phyloP scores from a whole-genome alignment of 495 filamentous ascomycete genomes.

The Jackrogersella multiformis region DNA sequence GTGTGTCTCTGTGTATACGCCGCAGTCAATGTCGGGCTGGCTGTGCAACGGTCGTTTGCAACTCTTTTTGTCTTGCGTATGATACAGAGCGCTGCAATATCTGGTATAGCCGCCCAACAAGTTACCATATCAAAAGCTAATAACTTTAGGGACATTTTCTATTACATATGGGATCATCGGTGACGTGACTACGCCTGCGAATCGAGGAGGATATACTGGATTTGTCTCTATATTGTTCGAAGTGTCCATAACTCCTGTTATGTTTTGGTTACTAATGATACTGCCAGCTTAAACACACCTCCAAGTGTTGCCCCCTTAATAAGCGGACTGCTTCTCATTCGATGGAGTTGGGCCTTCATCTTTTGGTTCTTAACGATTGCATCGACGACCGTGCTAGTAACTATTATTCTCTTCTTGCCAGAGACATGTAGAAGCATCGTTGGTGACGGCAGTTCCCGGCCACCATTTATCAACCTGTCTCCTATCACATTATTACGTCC shows the following conservation, averaged over 20 bases:
- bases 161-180: conserved; percentile 3
- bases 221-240: conserved; percentile 6
- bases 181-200: neutral
- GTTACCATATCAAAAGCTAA: neutral
- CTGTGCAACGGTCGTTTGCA: neutral
- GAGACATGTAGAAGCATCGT: conserved; percentile 2
- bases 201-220: conserved; percentile 4
- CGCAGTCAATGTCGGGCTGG: neutral
- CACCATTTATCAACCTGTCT: neutral
- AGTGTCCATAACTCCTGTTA: no score
- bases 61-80: neutral
- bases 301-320: neutral
- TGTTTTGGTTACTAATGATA: neutral
- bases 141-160: neutral
- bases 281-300: neutral
- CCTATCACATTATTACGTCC: neutral
- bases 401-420: neutral
- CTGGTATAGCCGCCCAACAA: neutral
- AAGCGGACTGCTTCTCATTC: conserved; percentile 2
- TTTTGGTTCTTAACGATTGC: conserved; percentile 3
- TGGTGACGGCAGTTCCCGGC: neutral
- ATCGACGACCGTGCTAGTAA: neutral
- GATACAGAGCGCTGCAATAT: conserved; percentile 7
- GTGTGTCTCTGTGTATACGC: neutral
- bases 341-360: neutral